phyloP scores from a whole-genome alignment of 78 protist species.

The Guillardia theta region DNA sequence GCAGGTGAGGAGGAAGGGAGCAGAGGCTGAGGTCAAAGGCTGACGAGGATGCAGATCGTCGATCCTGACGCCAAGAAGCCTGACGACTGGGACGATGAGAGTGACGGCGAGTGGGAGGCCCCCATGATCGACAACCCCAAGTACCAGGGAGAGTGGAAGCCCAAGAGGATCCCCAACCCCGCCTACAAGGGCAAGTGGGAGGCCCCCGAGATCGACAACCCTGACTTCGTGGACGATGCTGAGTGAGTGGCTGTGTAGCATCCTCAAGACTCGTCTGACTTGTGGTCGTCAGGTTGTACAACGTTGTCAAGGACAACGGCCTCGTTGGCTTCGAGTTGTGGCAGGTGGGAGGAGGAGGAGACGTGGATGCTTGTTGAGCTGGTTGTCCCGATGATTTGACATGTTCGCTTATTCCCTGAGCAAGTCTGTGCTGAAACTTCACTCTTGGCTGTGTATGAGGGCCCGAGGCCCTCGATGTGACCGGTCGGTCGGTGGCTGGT shows the following conservation, averaged over 20 bases:
- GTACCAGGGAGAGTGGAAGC: constrained; percentile 83
- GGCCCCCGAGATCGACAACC: constrained; percentile 32
- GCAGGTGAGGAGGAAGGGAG: not conserved
- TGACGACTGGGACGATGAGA: constrained; percentile 98
- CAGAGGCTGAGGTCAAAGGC: not conserved
- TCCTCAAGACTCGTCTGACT: not conserved
- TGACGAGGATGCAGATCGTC: constrained; percentile 50
- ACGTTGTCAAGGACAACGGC: constrained; percentile 39
- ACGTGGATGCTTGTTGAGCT: constrained; percentile 90
- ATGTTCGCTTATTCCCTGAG: not conserved
- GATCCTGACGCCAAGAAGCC: constrained; percentile 95
- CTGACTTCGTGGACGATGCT: constrained; percentile 51
- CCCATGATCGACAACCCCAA: constrained; percentile 95
- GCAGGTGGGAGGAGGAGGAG: constrained; percentile 95
- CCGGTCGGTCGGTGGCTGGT: not conserved
- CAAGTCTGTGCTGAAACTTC: not conserved
- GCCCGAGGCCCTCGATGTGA: too few relatives aligned
- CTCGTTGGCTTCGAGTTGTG: constrained; percentile 91
- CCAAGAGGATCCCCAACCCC: constrained; percentile 90
- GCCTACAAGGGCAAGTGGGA: constrained; percentile 76
- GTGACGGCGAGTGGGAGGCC: constrained; percentile 98
- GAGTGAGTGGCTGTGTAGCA: not conserved
- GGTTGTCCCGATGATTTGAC: not conserved
- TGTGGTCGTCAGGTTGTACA: not conserved
- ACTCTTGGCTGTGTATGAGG: too few relatives aligned